Percentiles rank a stretch among this genome's conserved stretches.
Evolutionary conservation across 306 rosid genomes (phyloP).

Genomic region (Cucumis melo): DNA sequence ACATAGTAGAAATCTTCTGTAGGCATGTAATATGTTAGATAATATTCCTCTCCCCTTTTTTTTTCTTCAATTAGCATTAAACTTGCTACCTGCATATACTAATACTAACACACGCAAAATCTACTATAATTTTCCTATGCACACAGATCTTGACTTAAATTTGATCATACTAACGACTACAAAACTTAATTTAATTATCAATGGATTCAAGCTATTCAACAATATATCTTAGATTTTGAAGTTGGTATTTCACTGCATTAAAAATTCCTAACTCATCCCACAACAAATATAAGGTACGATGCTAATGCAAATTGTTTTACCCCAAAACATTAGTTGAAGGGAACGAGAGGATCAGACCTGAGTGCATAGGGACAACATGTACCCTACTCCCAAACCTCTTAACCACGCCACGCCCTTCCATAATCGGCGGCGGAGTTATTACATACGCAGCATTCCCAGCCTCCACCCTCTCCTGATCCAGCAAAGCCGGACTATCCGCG

Average conservation of each 20-base stretch:
- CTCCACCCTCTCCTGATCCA: constrained; percentile 65
- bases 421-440: constrained; percentile 53
- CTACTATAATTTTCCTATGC: not conserved
- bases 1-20: not conserved
- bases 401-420: constrained; percentile 87
- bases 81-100: not conserved
- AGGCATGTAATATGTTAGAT: not conserved
- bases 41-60: not conserved
- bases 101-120: not conserved
- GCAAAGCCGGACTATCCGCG: constrained; percentile 34
- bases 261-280: not conserved
- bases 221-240: not conserved
- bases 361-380: constrained; percentile 90
- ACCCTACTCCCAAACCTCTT: constrained; percentile 73
- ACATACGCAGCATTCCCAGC: constrained; percentile 44
- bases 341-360: constrained; percentile 32
- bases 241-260: not conserved
- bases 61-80: too few species aligned
- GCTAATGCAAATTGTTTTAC: not conserved
- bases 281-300: not conserved
- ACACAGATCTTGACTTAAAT: not conserved
- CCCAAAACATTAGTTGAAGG: not conserved
- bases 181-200: not conserved
- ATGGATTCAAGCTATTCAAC: not conserved
- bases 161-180: not conserved